These are phyloP conservation scores for Agaricus subrufescens DNA, from an alignment of 768 basidiomycete species.

Conservation along the genomic window DNA sequence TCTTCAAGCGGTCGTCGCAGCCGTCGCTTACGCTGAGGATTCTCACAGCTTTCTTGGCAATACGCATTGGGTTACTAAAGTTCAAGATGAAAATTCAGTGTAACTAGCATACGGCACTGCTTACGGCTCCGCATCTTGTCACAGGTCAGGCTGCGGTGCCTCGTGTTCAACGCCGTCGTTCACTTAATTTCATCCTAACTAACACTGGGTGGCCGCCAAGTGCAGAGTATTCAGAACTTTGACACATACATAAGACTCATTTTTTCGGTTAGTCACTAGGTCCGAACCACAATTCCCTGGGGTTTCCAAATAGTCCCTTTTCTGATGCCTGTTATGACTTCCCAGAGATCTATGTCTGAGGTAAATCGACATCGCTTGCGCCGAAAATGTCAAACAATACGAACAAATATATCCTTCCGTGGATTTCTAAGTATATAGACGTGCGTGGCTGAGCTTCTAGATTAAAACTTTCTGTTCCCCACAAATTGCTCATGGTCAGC, in stretches of 20 bases:
- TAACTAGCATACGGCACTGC: not conserved
- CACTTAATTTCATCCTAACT: not conserved
- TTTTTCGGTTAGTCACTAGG: not conserved
- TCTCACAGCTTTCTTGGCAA: constrained; percentile 6
- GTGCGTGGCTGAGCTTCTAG: too few relatives aligned
- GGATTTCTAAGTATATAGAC: too few relatives aligned
- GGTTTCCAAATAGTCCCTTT: too few relatives aligned
- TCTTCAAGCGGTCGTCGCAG: not conserved
- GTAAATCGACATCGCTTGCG: too few relatives aligned
- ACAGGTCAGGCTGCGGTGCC: not conserved
- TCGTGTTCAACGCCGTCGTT: not conserved
- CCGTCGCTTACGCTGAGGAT: not conserved
- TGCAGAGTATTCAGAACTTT: not conserved
- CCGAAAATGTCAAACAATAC: too few relatives aligned
- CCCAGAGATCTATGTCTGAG: too few relatives aligned
- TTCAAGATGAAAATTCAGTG: not conserved
- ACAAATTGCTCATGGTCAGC: too few relatives aligned
- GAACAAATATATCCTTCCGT: too few relatives aligned
- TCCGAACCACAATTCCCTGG: too few relatives aligned
- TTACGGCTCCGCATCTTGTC: not conserved
- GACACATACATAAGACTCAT: not conserved
- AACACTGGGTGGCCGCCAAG: not conserved
- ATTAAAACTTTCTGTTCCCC: too few relatives aligned
- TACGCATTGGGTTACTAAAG: not conserved
- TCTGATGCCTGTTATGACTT: too few relatives aligned